Evolutionary conservation across 495 filamentous ascomycete genomes (phyloP).

Genomic region (Neurospora sp.): DNA sequence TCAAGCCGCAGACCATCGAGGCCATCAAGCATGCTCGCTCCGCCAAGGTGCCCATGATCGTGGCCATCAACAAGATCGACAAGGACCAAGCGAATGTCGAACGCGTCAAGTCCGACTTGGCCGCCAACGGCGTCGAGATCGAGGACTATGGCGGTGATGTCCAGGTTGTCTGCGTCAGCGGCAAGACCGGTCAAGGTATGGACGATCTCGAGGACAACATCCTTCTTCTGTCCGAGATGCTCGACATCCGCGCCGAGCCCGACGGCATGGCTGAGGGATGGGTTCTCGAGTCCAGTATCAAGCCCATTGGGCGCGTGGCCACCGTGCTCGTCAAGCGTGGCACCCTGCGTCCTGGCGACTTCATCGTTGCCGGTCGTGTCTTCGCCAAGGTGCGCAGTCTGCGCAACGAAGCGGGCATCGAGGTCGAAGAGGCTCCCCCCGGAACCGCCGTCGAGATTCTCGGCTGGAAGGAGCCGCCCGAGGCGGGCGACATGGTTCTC

Average conservation of each 20-base stretch:
- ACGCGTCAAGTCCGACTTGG: slow-evolving; percentile 78
- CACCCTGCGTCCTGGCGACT: slow-evolving; percentile 70
- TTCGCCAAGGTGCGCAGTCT: slow-evolving; percentile 78
- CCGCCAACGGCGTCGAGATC: slow-evolving; percentile 75
- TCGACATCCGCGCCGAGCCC: slow-evolving; percentile 76
- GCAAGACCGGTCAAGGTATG: slow-evolving; percentile 92
- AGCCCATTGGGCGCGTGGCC: slow-evolving; percentile 75
- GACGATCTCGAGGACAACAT: slow-evolving; percentile 83
- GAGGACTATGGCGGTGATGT: slow-evolving; percentile 95
- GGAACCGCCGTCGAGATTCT: slow-evolving; percentile 87
- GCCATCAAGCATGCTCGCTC: slow-evolving; percentile 87
- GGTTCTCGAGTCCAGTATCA: slow-evolving; percentile 89
- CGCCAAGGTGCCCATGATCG: slow-evolving; percentile 92
- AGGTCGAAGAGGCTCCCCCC: slow-evolving; percentile 65
- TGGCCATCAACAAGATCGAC: slow-evolving; percentile 97
- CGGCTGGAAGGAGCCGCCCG: slow-evolving; percentile 86
- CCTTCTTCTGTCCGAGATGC: slow-evolving; percentile 70
- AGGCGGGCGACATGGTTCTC: slow-evolving; percentile 80
- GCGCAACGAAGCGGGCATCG: slow-evolving; percentile 71
- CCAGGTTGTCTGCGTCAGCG: slow-evolving; percentile 81
- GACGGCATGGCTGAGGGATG: slow-evolving; percentile 80
- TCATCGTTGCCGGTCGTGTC: slow-evolving; percentile 77
- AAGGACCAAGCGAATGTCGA: slow-evolving; percentile 72
- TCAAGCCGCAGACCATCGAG: slow-evolving; percentile 95
- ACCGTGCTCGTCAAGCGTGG: slow-evolving; percentile 84